Base-by-base conservation (phyloP, 352 stramenopile genomes). In the Phytopythium helicoides region DNA sequence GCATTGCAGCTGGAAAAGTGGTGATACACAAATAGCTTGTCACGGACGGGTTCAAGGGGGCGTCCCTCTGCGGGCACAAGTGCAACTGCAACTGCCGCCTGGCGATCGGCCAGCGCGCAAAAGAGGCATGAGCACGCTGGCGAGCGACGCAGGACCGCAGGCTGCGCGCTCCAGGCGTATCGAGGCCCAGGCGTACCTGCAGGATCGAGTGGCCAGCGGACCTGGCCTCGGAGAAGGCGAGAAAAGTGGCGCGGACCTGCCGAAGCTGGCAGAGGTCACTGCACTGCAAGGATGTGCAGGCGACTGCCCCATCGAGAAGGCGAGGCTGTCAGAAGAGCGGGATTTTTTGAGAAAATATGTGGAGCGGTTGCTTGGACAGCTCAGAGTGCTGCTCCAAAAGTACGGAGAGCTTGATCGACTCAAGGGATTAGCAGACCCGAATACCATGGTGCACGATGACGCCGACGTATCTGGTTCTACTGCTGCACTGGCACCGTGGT, bases 321-420 rank as follows among this genome's bases (percentile, higher is more conserved):
- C 74, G 16, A 52, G 71, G 34, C 58, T 89, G 14, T 42, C 61
- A 8, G 74, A 89, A 15, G 82, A 93, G 47, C 78, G 87, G 36
- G 58, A 68, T 21, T 91, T 91, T 53, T 44, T 93, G 10, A 65
- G 67, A 14, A 69, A 68, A 19, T 93, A 91, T 26, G 71, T 87
- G 6, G 76, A 89, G 64, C 68, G 80, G 9, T 44, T 91, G 21
- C 50, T 93, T 26, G 67, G 78, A 18, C 78, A 90, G 46, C 51
- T 93, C 7, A 71, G 82, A 12, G 25, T 51, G 2, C 45, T 88
- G 18, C 54, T 93, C 19, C 63, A 83, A 22, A 87, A 84, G 26
- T 71, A 93, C 26, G 76, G 80, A 9, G 82, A 93, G 47, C 54
- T 91, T 21, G 80, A 93, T 33, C 72, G 72, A n/a, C 76, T 93